phyloP scores from a whole-genome alignment of 2,329 filamentous ascomycete genomes.

The Colletotrichum tropicicola region DNA sequence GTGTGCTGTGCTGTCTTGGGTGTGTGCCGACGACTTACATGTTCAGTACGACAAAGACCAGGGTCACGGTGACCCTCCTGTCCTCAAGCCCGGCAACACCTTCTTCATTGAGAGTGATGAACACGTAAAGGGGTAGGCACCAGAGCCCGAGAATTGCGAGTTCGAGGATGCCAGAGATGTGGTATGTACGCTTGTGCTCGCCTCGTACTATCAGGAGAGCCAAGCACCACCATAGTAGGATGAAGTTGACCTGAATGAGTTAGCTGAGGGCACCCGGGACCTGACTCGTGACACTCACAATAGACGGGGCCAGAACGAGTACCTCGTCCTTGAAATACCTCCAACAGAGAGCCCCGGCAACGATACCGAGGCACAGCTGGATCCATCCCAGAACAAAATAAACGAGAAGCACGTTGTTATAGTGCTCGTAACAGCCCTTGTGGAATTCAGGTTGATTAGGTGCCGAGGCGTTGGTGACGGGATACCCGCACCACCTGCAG shows the following conservation, averaged over 20 bases:
- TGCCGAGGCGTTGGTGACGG: constrained; percentile 40
- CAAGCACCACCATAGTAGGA: constrained; percentile 46
- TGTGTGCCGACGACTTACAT: constrained; percentile 41
- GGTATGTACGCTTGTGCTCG: constrained; percentile 47
- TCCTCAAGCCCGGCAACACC: constrained; percentile 1
- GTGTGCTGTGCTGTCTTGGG: neutral
- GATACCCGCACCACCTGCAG: constrained; percentile 56
- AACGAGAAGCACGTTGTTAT: constrained; percentile 44
- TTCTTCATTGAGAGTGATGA: constrained; percentile 29
- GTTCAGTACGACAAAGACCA: constrained; percentile 47
- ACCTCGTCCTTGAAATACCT: constrained; percentile 42
- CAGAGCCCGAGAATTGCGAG: constrained; percentile 43
- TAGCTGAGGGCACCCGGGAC: neutral
- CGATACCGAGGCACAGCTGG: constrained; percentile 46
- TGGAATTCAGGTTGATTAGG: constrained; percentile 51
- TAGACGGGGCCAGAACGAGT: constrained; percentile 43
- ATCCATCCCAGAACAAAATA: constrained; percentile 49
- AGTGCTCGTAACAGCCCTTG: constrained; percentile 46
- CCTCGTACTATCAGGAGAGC: constrained; percentile 44
- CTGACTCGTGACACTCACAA: constrained; percentile 39
- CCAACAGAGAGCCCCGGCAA: constrained; percentile 48
- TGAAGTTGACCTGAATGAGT: constrained; percentile 43
- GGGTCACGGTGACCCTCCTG: constrained; percentile 36
- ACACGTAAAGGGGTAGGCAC: constrained; percentile 34
- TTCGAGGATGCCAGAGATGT: constrained; percentile 48